Base-by-base conservation (phyloP, 2,329 filamentous ascomycete genomes). In the Sporothrix mexicana region DNA sequence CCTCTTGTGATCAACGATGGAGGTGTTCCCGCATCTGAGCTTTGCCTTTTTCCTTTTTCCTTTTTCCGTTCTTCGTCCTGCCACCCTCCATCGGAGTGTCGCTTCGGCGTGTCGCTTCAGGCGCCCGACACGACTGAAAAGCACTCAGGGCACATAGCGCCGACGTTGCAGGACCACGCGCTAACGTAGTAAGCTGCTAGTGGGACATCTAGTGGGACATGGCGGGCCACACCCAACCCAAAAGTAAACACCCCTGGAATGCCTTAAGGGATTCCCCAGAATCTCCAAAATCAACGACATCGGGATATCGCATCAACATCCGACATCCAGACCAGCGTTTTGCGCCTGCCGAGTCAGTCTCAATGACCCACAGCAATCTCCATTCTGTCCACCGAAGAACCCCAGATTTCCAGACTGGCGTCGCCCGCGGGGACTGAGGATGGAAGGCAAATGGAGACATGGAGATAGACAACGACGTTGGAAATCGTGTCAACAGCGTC, bases 241-340 rank as follows among this genome's bases (percentile, higher is more conserved):
- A 36, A 45, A 47, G 61, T 47, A 47, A 64, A 45, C 61, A 45
- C n/a, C 36, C 61, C 41, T 43, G 61, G 25, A 17, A 53, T 53
- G 15, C 2, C 43, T 45, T 2, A n/a, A 17, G n/a, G 30, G 30
- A 36, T 3, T 36, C 30, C 30, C 30, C 30, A 36, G 30, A 36
- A 2, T 36, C 30, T 5, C 30, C 30, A 36, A 36, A 36, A 36
- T 36, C 30, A 36, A 36, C 2, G 3, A 36, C 12, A 15, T 30
- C 62, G 62, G 62, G 9, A 20, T 66, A 49, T 66, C 62, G 62
- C 62, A 47, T 66, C 62, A 17, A 17, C 62, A 47, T 49, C 62
- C 62, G 62, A 66, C 43, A 47, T 10, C 51, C 51, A 20, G 43
- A 30, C 30, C 59, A 9, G 9, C 1, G 20, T 10, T 36, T 43